These are phyloP conservation scores for Trypanosomatidae sp. DNA, from an alignment of 208 protist genomes.

Conservation along the genomic window DNA sequence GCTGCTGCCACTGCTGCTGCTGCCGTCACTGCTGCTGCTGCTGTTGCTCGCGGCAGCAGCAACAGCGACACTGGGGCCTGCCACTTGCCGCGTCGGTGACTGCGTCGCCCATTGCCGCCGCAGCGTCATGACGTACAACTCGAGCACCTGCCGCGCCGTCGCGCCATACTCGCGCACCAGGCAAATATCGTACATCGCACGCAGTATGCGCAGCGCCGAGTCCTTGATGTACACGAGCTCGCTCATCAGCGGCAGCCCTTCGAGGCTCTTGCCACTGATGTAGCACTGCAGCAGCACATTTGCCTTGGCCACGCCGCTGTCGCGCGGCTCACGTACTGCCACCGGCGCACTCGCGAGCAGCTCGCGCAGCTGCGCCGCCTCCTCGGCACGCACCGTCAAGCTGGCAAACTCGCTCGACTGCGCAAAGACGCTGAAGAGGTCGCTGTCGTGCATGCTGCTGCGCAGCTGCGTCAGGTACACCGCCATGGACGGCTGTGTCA, in stretches of 20 bases:
- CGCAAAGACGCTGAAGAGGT: slow-evolving; percentile 95
- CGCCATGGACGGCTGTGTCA: slow-evolving; percentile 92
- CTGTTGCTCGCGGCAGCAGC: no score
- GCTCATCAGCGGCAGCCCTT: slow-evolving; percentile 96
- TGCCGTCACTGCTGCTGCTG: no score
- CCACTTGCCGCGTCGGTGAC: slow-evolving; percentile 87
- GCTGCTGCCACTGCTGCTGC: background rate
- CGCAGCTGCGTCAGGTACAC: slow-evolving; percentile 93
- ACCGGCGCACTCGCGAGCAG: slow-evolving; percentile 96
- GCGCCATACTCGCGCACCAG: slow-evolving; percentile 94
- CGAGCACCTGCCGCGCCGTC: slow-evolving; percentile 85
- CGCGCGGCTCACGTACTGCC: slow-evolving; percentile 94
- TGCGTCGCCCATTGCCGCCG: slow-evolving; percentile 95
- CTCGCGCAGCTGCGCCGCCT: slow-evolving; percentile 95
- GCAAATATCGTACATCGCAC: slow-evolving; percentile 94
- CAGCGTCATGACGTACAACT: slow-evolving; percentile 91
- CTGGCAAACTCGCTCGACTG: slow-evolving; percentile 97
- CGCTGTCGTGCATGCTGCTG: slow-evolving; percentile 94
- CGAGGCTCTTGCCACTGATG: slow-evolving; percentile 94
- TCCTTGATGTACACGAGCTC: slow-evolving; percentile 99
- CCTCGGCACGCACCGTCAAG: slow-evolving; percentile 96
- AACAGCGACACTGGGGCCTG: no score
- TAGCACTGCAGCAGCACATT: slow-evolving; percentile 99
- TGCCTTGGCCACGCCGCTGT: slow-evolving; percentile 96
- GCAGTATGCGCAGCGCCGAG: slow-evolving; percentile 84